phyloP scores from a whole-genome alignment of 2,329 filamentous ascomycete species.

The Colletotrichum abscissum region DNA sequence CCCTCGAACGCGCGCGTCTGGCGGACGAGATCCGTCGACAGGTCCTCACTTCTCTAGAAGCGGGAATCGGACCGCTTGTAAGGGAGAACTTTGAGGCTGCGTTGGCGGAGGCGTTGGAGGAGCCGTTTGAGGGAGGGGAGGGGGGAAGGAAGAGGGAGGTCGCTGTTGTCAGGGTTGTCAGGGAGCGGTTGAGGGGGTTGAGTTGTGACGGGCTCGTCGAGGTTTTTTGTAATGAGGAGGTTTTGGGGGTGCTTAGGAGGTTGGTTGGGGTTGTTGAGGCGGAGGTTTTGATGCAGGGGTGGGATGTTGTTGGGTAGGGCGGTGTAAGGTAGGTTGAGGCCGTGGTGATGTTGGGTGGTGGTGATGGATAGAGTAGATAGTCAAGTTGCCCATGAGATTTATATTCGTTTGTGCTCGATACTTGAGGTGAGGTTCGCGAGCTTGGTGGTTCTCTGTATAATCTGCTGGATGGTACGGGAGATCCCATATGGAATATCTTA shows the following conservation, averaged over 20 bases:
- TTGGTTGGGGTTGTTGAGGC: background rate
- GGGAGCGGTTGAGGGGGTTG: slow-evolving; percentile 24
- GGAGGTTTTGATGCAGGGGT: background rate
- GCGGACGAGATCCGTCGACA: background rate
- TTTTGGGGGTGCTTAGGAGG: slow-evolving; percentile 6
- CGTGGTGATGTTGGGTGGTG: no score
- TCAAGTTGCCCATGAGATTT: no score
- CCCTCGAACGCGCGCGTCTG: slow-evolving; percentile 4
- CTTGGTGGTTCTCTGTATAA: no score
- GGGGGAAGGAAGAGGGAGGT: background rate
- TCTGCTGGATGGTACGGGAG: no score
- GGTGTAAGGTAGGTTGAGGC: no score
- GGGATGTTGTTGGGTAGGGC: slow-evolving; percentile 6
- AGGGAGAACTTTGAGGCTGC: background rate
- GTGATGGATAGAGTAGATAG: no score
- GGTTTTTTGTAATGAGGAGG: slow-evolving; percentile 29
- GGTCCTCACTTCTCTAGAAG: background rate
- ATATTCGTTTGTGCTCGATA: no score
- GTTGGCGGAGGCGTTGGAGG: background rate
- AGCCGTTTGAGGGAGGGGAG: background rate
- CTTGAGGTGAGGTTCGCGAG: no score
- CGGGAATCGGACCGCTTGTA: background rate
- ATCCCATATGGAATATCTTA: no score
- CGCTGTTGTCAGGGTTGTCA: background rate
- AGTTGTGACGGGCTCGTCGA: background rate